These are phyloP conservation scores for Suillus subaureus DNA, from an alignment of 768 basidiomycete genomes.

Conservation along the genomic window DNA sequence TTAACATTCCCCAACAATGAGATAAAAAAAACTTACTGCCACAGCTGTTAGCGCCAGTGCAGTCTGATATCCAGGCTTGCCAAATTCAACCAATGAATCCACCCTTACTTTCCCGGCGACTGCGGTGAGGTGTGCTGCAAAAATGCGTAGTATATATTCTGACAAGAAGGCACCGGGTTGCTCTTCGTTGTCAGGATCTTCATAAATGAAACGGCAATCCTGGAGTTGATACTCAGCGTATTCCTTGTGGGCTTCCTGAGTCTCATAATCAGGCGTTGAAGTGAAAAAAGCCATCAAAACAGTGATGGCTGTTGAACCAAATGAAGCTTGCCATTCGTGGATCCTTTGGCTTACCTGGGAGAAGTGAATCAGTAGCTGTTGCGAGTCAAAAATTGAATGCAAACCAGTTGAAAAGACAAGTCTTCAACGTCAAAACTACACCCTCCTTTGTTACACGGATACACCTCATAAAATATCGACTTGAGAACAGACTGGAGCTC, in stretches of 20 bases:
- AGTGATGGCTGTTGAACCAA: constrained; percentile 12
- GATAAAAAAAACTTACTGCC: constrained; percentile 9
- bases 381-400: constrained; percentile 8
- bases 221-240: background rate
- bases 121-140: constrained; percentile 8
- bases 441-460: background rate
- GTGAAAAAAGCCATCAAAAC: constrained; percentile 13
- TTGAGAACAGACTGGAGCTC: constrained; percentile 1
- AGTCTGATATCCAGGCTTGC: constrained; percentile 4
- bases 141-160: constrained; percentile 8
- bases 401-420: background rate
- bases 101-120: constrained; percentile 6
- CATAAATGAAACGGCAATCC: constrained; percentile 8
- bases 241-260: background rate
- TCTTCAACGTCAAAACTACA: constrained; percentile 1
- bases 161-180: constrained; percentile 5
- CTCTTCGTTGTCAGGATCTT: constrained; percentile 3
- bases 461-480: constrained; percentile 8
- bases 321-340: constrained; percentile 12
- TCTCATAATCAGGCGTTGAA: background rate
- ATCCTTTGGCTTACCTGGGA: constrained; percentile 9
- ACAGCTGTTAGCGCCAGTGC: constrained; percentile 6
- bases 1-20: constrained; percentile 4
- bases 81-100: constrained; percentile 1
- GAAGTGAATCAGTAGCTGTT: constrained; percentile 4